Base-by-base conservation (phyloP, 345 rosid species). In the Geranium rotundifolium region DNA sequence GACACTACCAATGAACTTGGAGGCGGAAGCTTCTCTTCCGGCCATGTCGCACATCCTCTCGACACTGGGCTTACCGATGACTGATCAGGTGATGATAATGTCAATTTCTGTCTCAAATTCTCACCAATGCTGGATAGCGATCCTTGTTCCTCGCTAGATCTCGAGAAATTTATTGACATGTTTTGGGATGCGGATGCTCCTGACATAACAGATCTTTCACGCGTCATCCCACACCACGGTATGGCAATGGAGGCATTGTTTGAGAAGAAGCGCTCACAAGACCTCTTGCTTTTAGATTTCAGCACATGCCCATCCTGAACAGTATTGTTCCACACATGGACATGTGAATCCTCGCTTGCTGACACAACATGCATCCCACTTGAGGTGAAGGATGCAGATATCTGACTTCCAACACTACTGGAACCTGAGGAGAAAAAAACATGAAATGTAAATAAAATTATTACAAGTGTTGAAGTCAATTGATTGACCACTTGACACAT, bases 361-460 rank as follows among this genome's bases (percentile, higher is more conserved):
- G 96, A 84, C 60, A 89, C 69, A 0, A 89, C 67, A 69, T 89
- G 93, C 62, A 81, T 86, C 60, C 96, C 89, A 60, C 84, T 89
- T 15, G 87, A 73, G 29, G 93, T 83, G 72, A 89, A 86, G 14
- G 83, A 73, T 19, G 96, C 93, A 58, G 65, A 64, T 39, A 76
- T 76, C 65, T 87, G 89, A 65, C 77, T 81, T 73, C 79, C 81
- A 6, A 85, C 73, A 65, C 67, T 67, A 56, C 78, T 64, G 58
- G 76, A 76, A 60, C 89, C 82, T 63, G 49, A 56, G 19, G 0
- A 46, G 16, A 46, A 46, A 7, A 46, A 10, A 9, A 46, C 52
- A 7, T 3, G 27, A 23, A 23, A 23, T 46, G 15, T 9, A 46
- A 9, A 46, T 9, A 46, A 46, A 9, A 37, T 37, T 37, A 37